Percentiles rank a stretch among this genome's conserved stretches.
These are phyloP conservation scores for Drechslerella stenobrocha DNA, from an alignment of 2,329 filamentous ascomycete species.

Conservation along the genomic window DNA sequence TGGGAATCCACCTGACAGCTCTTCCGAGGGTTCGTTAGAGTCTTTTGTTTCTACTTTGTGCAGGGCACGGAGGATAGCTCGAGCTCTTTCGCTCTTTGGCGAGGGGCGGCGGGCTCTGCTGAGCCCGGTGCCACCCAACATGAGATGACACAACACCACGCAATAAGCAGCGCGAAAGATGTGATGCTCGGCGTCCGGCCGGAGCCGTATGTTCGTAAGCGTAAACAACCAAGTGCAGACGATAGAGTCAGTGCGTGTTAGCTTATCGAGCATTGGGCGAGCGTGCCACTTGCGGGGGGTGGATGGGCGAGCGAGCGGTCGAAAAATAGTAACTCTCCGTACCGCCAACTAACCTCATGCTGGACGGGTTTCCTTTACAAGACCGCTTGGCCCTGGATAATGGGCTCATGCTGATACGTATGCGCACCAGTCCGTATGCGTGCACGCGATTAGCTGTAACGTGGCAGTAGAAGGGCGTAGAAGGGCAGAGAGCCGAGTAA, in stretches of 20 bases:
- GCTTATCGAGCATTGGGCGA: too few species aligned
- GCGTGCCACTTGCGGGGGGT: background rate
- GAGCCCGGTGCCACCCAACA: background rate
- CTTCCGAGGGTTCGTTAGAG: too few species aligned
- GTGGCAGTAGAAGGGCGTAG: constrained; percentile 1
- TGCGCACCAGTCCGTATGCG: background rate
- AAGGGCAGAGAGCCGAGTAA: background rate
- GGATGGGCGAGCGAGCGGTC: background rate
- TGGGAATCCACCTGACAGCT: too few species aligned
- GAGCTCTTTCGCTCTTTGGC: too few species aligned
- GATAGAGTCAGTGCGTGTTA: too few species aligned
- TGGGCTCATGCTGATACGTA: constrained; percentile 7
- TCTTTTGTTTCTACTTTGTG: too few species aligned
- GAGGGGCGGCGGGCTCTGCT: too few species aligned
- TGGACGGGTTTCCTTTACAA: constrained; percentile 13
- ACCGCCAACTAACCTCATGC: constrained; percentile 3
- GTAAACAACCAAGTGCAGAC: too few species aligned
- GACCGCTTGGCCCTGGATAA: background rate
- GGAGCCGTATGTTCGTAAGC: too few species aligned
- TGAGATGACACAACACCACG: constrained; percentile 7
- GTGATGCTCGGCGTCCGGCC: background rate
- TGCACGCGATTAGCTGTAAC: background rate
- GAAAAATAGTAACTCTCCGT: constrained; percentile 45
- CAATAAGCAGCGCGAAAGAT: constrained; percentile 30
- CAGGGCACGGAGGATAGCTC: too few species aligned